Percentiles rank a stretch among this genome's conserved stretches.
Conservation (phyloP, 805 yeast genomes). For the Clavispora vitiphila region DNA sequence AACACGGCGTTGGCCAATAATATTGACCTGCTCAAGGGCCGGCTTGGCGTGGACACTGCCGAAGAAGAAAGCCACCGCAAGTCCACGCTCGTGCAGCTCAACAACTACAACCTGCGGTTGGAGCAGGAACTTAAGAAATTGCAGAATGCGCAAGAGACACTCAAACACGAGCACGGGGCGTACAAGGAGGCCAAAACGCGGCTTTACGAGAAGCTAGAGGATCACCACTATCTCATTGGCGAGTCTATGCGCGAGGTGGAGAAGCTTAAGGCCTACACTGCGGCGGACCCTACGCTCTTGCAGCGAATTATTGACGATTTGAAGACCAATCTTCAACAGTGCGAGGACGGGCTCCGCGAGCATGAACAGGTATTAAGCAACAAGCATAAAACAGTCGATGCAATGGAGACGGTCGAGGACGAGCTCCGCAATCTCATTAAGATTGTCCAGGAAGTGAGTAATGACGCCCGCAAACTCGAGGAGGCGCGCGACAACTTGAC, state of each 20-base stretch:
- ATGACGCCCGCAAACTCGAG: slow-evolving; percentile 42
- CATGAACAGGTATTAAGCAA: slow-evolving; percentile 46
- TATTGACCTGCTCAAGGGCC: slow-evolving; percentile 4
- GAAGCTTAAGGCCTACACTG: slow-evolving; percentile 53
- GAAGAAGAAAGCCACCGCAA: slow-evolving; percentile 23
- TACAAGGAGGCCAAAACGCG: slow-evolving; percentile 62
- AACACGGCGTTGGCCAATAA: slow-evolving; percentile 11
- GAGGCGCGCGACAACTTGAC: slow-evolving; percentile 28
- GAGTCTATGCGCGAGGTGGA: slow-evolving; percentile 58
- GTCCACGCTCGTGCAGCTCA: slow-evolving; percentile 35
- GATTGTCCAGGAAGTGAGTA: slow-evolving; percentile 46
- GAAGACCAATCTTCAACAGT: slow-evolving; percentile 36
- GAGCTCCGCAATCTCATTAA: slow-evolving; percentile 43
- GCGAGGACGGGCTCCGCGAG: slow-evolving; percentile 19
- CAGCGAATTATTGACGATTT: slow-evolving; percentile 50
- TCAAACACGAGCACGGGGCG: slow-evolving; percentile 55
- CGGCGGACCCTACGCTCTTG: slow-evolving; percentile 55
- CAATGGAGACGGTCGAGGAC: slow-evolving; percentile 43
- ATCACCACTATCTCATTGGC: slow-evolving; percentile 49
- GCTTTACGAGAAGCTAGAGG: slow-evolving; percentile 55
- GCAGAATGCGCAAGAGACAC: slow-evolving; percentile 56
- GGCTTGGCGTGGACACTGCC: slow-evolving; percentile 31
- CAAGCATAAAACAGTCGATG: slow-evolving; percentile 49
- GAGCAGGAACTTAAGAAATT: slow-evolving; percentile 60
- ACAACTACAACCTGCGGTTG: slow-evolving; percentile 45